phyloP scores from a whole-genome alignment of 1,284 basidiomycete genomes.

The Sanguinoderma infundibulare region DNA sequence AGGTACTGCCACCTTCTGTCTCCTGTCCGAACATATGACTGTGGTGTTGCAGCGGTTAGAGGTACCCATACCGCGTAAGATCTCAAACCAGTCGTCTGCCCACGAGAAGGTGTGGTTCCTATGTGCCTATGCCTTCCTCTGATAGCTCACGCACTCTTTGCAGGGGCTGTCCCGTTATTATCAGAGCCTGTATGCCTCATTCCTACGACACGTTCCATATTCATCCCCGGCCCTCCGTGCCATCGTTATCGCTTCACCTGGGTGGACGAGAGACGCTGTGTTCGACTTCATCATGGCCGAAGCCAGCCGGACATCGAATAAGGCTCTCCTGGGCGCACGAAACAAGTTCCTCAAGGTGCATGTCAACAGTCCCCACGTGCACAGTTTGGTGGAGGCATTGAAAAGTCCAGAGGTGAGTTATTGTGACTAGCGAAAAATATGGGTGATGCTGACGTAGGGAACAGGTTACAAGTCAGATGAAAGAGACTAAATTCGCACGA shows the following conservation, averaged over 20 bases:
- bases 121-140: neutral
- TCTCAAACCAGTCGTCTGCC: conserved; percentile 78
- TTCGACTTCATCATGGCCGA: conserved; percentile 87
- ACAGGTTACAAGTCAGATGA: conserved; percentile 77
- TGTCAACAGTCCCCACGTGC: conserved; percentile 92
- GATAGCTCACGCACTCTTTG: neutral
- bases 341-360: conserved; percentile 93
- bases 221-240: conserved; percentile 76
- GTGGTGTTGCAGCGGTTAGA: conserved; percentile 92
- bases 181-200: conserved; percentile 84
- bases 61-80: conserved; percentile 90
- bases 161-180: conserved; percentile 82
- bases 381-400: conserved; percentile 93
- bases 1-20: conserved; percentile 92
- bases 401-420: conserved; percentile 86
- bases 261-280: conserved; percentile 92
- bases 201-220: conserved; percentile 90
- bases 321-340: conserved; percentile 72
- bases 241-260: conserved; percentile 95
- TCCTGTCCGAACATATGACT: conserved; percentile 97
- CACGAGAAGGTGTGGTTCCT: conserved; percentile 68
- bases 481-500: conserved; percentile 97
- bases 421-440: conserved; percentile 3
- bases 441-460: conserved; percentile 1
- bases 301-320: conserved; percentile 84